Conservation (phyloP, 1,284 basidiomycete genomes). For the Cerioporus squamosus region DNA sequence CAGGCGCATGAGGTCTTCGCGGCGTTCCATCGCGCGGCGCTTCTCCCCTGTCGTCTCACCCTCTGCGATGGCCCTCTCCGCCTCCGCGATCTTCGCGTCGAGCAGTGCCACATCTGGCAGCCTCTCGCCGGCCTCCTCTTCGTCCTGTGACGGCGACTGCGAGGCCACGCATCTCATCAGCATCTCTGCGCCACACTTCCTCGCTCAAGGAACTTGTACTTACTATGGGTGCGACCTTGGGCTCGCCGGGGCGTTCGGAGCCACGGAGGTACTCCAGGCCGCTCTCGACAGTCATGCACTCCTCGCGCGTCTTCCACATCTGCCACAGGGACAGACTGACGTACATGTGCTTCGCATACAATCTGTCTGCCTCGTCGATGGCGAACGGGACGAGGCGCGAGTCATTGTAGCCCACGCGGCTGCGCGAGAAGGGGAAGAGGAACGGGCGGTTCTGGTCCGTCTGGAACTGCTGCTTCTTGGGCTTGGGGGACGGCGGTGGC, state of each 20-base stretch:
- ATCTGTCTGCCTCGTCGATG: constrained; percentile 92
- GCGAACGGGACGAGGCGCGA: constrained; percentile 86
- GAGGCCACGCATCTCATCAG: constrained; percentile 1
- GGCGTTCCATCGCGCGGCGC: constrained; percentile 68
- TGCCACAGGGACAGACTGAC: constrained; percentile 90
- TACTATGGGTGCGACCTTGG: constrained; percentile 42
- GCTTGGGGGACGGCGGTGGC: constrained; percentile 87
- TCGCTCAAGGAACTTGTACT: constrained; percentile 17
- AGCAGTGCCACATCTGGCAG: constrained; percentile 72
- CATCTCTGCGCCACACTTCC: constrained; percentile 3
- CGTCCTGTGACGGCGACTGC: constrained; percentile 47
- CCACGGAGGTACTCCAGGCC: constrained; percentile 84
- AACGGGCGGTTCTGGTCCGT: constrained; percentile 96
- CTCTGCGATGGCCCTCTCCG: constrained; percentile 59
- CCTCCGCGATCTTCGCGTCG: constrained; percentile 73
- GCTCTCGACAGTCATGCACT: constrained; percentile 93
- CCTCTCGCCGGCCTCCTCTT: constrained; percentile 62
- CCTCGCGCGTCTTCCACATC: constrained; percentile 94
- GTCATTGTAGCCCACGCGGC: constrained; percentile 44
- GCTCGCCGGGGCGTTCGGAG: constrained; percentile 47
- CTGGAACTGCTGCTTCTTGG: constrained; percentile 98
- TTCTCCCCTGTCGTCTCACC: constrained; percentile 59
- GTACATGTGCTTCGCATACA: constrained; percentile 92
- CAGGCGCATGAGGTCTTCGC: constrained; percentile 81
- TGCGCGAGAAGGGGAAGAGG: constrained; percentile 90